A percentile compares a stretch with the other conserved stretches of the same genome.
These are phyloP conservation scores for Dictyostelium citrinum DNA, from an alignment of 78 protist species.

Conservation along the genomic window DNA sequence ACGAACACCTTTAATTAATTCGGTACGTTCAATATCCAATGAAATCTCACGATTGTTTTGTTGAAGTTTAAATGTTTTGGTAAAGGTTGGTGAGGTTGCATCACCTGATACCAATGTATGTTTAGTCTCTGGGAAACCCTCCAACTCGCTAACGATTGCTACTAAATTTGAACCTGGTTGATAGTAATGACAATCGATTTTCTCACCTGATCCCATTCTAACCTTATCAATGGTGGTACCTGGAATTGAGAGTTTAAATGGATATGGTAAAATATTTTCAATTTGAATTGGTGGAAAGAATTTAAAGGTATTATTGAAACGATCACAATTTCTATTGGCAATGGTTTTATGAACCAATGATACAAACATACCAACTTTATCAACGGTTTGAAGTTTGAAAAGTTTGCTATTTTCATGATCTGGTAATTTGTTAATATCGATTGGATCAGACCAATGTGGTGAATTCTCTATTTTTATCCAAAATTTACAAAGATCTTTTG, in stretches of 20 bases:
- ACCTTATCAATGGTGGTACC: background rate
- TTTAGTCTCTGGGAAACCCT: constrained; percentile 33
- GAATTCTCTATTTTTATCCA: constrained; percentile 11
- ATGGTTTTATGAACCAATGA: background rate
- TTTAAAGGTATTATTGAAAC: background rate
- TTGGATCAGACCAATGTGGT: constrained; percentile 32
- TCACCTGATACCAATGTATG: constrained; percentile 44
- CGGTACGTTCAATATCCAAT: constrained; percentile 32
- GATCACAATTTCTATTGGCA: background rate
- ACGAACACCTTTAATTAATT: constrained; percentile 31
- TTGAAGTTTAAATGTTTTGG: constrained; percentile 22
- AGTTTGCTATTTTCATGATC: background rate
- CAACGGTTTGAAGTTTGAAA: background rate
- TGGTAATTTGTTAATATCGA: background rate
- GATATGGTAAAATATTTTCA: constrained; percentile 47
- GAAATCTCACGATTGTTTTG: constrained; percentile 2
- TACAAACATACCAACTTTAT: background rate
- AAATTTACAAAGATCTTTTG: background rate
- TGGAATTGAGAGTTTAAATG: background rate
- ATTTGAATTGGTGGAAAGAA: constrained; percentile 61
- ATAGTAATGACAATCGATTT: constrained; percentile 40
- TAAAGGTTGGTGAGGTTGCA: constrained; percentile 15
- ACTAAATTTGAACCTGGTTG: constrained; percentile 22
- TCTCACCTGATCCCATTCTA: background rate
- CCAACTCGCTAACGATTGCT: background rate